A percentile compares a stretch with the other conserved stretches of the same genome.
phyloP scores from a whole-genome alignment of 768 basidiomycete genomes.

The Daedalea quercina region DNA sequence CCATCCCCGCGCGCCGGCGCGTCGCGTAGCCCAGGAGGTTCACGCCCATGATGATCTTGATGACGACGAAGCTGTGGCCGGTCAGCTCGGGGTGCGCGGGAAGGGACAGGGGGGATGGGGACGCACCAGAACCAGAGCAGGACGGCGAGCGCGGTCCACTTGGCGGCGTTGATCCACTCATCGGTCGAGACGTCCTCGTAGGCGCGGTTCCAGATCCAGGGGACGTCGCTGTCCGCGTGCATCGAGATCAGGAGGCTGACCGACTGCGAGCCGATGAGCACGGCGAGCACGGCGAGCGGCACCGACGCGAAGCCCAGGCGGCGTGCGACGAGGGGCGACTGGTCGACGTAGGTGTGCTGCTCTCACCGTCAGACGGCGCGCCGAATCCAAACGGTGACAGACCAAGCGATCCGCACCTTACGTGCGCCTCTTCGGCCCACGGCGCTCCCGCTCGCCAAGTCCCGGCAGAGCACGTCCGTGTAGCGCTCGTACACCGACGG shows the following conservation, averaged over 20 bases:
- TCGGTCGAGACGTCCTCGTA: constrained; percentile 35
- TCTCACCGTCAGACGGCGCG: neutral
- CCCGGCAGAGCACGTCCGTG: constrained; percentile 91
- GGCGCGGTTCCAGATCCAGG: constrained; percentile 33
- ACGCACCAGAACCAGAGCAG: constrained; percentile 84
- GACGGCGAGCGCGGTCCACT: constrained; percentile 59
- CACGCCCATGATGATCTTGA: constrained; percentile 92
- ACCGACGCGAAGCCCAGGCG: constrained; percentile 91
- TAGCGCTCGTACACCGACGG: constrained; percentile 94
- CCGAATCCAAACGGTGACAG: neutral
- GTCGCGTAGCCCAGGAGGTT: constrained; percentile 82
- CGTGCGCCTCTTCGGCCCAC: constrained; percentile 59
- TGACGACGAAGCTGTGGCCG: constrained; percentile 58
- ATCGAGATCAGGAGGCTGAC: constrained; percentile 51
- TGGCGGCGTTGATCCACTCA: constrained; percentile 46
- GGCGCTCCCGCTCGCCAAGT: constrained; percentile 76
- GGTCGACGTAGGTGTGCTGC: constrained; percentile 91
- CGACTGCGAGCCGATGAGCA: constrained; percentile 73
- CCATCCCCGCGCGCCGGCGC: constrained; percentile 68
- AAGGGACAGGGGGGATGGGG: neutral
- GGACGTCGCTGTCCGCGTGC: constrained; percentile 27
- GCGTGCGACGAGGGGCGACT: constrained; percentile 90
- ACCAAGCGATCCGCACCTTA: constrained; percentile 43
- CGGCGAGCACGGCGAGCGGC: constrained; percentile 79
- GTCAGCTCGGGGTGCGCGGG: neutral